phyloP scores from a whole-genome alignment of 2,329 filamentous ascomycete genomes.

The Endothia cerciana region DNA sequence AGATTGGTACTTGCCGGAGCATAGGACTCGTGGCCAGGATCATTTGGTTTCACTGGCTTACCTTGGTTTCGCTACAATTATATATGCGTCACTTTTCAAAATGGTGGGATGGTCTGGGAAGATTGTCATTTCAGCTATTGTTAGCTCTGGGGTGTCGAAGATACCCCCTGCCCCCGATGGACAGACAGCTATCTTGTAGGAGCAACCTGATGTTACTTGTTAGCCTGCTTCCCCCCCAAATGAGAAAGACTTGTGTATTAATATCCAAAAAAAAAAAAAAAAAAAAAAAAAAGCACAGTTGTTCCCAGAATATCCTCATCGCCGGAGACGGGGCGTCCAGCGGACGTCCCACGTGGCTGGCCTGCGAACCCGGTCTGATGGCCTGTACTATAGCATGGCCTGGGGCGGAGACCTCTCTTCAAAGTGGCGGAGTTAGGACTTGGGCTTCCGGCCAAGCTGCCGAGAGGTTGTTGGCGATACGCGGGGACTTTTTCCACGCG shows the following conservation, averaged over 20 bases:
- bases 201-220: not conserved
- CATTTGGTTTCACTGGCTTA: not conserved
- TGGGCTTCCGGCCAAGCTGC: too few relatives aligned
- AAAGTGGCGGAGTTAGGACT: not conserved
- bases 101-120: not conserved
- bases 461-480: not conserved
- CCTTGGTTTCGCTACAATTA: not conserved
- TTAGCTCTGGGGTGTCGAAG: not conserved
- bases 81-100: not conserved
- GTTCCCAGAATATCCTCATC: not conserved
- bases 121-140: constrained; percentile 1
- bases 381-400: not conserved
- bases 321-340: not conserved
- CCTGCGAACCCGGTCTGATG: not conserved
- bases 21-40: not conserved
- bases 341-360: not conserved
- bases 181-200: not conserved
- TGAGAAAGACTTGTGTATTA: not conserved
- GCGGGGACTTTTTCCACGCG: not conserved
- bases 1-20: constrained; percentile 6
- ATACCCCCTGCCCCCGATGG: not conserved
- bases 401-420: not conserved
- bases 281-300: not conserved
- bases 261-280: too few relatives aligned
- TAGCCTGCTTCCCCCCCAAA: not conserved